Conservation (phyloP, 345 rosid genomes). For the Passiflora organensis region DNA sequence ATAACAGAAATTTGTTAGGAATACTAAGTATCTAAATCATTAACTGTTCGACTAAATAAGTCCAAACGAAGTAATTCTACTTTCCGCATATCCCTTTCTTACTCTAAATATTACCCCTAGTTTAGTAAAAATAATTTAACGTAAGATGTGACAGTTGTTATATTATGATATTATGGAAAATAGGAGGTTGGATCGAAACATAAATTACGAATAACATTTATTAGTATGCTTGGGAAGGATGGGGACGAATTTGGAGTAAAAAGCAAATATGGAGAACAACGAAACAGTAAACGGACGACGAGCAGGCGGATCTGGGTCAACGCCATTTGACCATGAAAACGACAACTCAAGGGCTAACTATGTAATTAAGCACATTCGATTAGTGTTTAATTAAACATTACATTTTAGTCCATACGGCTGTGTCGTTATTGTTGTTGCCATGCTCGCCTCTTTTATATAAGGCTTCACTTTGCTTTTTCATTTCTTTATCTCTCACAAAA, state of each 20-base stretch:
- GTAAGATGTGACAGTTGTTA: too few relatives aligned
- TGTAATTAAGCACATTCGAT: not conserved
- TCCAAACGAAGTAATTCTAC: too few relatives aligned
- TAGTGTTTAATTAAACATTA: not conserved
- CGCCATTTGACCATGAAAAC: slow-evolving; percentile 42
- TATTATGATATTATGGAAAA: too few relatives aligned
- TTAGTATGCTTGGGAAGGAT: too few relatives aligned
- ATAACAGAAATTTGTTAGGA: slow-evolving; percentile 43
- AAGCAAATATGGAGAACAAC: not conserved
- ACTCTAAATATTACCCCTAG: too few relatives aligned
- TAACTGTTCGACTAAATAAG: too few relatives aligned
- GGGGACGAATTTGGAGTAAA: not conserved
- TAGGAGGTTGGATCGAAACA: too few relatives aligned
- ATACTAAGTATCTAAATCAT: too few relatives aligned
- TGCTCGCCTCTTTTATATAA: slow-evolving; percentile 20
- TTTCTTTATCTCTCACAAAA: slow-evolving; percentile 20
- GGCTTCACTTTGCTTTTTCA: slow-evolving; percentile 24
- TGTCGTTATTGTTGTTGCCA: slow-evolving; percentile 25
- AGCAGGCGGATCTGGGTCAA: slow-evolving; percentile 43
- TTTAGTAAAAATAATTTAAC: too few relatives aligned
- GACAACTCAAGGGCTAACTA: slow-evolving; percentile 23
- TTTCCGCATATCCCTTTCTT: too few relatives aligned
- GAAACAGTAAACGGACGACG: slow-evolving; percentile 18
- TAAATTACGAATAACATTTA: too few relatives aligned
- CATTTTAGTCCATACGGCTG: slow-evolving; percentile 20